These are phyloP conservation scores for Botrytis paeoniae DNA, from an alignment of 2,329 filamentous ascomycete genomes.

Conservation along the genomic window DNA sequence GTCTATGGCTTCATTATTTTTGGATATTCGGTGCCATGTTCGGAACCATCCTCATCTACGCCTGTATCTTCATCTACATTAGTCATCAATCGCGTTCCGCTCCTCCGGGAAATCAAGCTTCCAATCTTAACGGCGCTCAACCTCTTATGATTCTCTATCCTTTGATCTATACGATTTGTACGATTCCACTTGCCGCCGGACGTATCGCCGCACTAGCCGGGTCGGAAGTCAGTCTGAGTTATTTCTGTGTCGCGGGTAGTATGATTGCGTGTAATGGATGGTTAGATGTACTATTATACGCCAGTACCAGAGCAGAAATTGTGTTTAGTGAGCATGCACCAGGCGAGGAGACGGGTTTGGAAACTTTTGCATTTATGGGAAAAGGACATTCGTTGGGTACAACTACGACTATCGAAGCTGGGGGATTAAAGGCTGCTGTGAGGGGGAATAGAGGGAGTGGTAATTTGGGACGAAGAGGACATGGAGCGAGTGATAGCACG, in stretches of 20 bases:
- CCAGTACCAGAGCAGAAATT: conserved; percentile 51
- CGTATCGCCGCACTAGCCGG: conserved; percentile 62
- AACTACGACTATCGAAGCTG: conserved; percentile 22
- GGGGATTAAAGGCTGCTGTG: conserved; percentile 18
- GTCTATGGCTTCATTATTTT: conserved; percentile 61
- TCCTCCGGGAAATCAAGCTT: background rate
- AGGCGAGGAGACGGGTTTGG: conserved; percentile 47
- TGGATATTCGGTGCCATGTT: conserved; percentile 59
- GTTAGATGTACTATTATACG: conserved; percentile 54
- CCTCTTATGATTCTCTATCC: conserved; percentile 64
- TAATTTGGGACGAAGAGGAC: background rate
- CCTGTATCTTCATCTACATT: conserved; percentile 35
- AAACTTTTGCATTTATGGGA: conserved; percentile 46
- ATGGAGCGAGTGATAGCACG: conserved; percentile 22
- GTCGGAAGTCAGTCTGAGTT: conserved; percentile 47
- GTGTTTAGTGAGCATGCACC: conserved; percentile 47
- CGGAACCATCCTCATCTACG: conserved; percentile 48
- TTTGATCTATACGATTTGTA: conserved; percentile 66
- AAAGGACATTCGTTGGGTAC: conserved; percentile 25
- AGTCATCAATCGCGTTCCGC: conserved; percentile 15
- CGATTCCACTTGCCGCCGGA: conserved; percentile 61
- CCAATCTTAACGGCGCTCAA: conserved; percentile 27
- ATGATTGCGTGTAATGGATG: conserved; percentile 57
- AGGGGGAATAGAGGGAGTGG: conserved; percentile 7
- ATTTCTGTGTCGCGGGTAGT: conserved; percentile 57